Percentiles rank a stretch among this genome's conserved stretches.
These are phyloP conservation scores for Crotalaria pallida DNA, from an alignment of 306 rosid species.

Conservation along the genomic window DNA sequence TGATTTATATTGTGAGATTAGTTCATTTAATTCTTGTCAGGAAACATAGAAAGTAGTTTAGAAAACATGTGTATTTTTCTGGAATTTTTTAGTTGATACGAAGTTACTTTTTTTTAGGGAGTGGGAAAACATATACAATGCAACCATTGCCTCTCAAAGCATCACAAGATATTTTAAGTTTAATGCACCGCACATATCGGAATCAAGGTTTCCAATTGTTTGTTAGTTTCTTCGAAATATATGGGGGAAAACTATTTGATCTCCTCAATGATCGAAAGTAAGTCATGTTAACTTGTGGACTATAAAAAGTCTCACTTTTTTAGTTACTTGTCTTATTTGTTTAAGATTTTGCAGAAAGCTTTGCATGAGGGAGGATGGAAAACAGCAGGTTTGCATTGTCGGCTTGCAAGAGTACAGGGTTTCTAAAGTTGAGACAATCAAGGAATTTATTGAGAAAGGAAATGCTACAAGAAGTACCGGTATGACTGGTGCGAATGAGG, in stretches of 20 bases:
- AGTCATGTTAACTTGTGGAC: slow-evolving; percentile 21
- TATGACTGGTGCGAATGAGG: no score
- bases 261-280: slow-evolving; percentile 80
- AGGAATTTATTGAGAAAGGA: slow-evolving; percentile 67
- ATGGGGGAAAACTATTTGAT: no score
- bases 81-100: neutral
- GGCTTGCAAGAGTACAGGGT: slow-evolving; percentile 76
- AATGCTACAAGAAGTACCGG: slow-evolving; percentile 73
- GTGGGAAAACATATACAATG: no score
- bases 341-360: slow-evolving; percentile 51
- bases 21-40: neutral
- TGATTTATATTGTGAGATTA: neutral
- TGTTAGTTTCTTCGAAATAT: slow-evolving; percentile 83
- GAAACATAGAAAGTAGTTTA: neutral
- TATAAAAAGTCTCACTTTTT: slow-evolving; percentile 5
- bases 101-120: slow-evolving; percentile 39
- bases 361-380: no score
- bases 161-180: slow-evolving; percentile 60
- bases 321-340: slow-evolving; percentile 22
- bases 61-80: neutral
- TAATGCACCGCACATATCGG: slow-evolving; percentile 56
- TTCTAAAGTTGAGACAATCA: slow-evolving; percentile 60
- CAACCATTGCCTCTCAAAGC: slow-evolving; percentile 88
- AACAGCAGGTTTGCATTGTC: no score
- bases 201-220: slow-evolving; percentile 69